Percentiles rank a stretch among this genome's conserved stretches.
Evolutionary conservation across 2,329 filamentous ascomycete genomes (phyloP).

Genomic region (Ophiocordyceps camponoti-leonardi): DNA sequence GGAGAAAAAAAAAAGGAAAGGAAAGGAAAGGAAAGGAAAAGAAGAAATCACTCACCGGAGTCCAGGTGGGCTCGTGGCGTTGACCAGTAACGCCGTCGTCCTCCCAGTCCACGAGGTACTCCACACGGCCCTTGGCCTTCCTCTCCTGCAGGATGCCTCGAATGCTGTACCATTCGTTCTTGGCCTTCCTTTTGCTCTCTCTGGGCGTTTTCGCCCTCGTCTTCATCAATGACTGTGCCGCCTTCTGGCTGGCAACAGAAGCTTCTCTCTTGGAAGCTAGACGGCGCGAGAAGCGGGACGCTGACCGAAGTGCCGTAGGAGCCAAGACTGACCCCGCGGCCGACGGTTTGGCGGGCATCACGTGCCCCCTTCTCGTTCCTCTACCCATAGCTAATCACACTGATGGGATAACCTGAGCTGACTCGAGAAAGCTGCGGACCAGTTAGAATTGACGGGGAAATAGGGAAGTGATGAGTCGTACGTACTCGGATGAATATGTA

Average conservation of each 20-base stretch:
- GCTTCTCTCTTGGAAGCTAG: neutral
- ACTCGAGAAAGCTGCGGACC: neutral
- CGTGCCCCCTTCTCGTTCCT: neutral
- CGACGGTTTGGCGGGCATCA: neutral
- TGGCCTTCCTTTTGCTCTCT: conserved; percentile 4
- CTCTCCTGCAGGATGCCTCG: conserved; percentile 18
- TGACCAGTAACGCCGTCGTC: conserved; percentile 14
- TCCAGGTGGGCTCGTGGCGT: conserved; percentile 16
- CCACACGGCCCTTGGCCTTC: conserved; percentile 6
- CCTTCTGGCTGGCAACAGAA: neutral
- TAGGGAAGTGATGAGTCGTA: neutral
- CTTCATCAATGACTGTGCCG: conserved; percentile 11
- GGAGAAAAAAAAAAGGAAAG: neutral
- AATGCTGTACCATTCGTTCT: conserved; percentile 16
- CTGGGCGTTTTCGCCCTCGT: conserved; percentile 9
- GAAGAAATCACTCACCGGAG: conserved; percentile 2
- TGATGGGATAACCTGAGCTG: neutral
- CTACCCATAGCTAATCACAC: neutral
- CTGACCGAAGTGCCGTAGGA: neutral
- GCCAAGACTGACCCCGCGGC: neutral
- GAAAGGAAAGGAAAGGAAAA: no score
- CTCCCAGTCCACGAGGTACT: conserved; percentile 23
- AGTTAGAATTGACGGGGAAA: neutral
- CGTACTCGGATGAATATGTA: no score
- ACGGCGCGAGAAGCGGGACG: neutral